Evolutionary conservation across 2,329 filamentous ascomycete genomes (phyloP).

Genomic region (Colletotrichum sp.): DNA sequence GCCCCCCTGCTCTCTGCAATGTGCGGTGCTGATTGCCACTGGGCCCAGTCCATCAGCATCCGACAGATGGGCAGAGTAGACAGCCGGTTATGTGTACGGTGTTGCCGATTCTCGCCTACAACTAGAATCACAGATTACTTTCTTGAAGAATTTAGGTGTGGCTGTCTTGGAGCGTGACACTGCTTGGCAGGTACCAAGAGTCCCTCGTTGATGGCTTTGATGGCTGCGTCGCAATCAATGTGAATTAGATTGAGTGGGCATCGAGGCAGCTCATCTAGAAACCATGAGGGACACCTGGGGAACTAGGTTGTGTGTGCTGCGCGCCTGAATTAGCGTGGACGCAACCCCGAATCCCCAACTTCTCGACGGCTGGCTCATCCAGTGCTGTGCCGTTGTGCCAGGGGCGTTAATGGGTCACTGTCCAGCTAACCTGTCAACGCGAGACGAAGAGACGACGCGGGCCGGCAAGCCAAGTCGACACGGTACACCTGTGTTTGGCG

Average conservation of each 20-base stretch:
- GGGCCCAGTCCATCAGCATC: not conserved
- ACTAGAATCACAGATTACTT: not conserved
- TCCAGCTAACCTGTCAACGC: not conserved
- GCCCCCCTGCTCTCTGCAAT: not conserved
- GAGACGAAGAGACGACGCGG: not conserved
- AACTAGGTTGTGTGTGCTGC: not conserved
- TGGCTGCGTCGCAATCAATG: slow-evolving; percentile 14
- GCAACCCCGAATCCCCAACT: not conserved
- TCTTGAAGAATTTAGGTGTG: not conserved
- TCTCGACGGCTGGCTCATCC: not conserved
- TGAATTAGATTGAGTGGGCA: not conserved
- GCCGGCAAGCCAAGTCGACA: not conserved
- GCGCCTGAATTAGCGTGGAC: not conserved
- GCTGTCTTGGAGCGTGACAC: not conserved
- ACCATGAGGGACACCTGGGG: not conserved
- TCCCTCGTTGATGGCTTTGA: not conserved
- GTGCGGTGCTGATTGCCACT: not conserved
- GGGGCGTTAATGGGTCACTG: not conserved
- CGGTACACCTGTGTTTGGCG: not conserved
- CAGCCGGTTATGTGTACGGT: not conserved
- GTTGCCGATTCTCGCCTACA: not conserved
- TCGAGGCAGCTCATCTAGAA: not conserved
- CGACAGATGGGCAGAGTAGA: not conserved
- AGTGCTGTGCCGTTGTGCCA: not conserved
- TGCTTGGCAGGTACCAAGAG: slow-evolving; percentile 6